phyloP scores from a whole-genome alignment of 805 yeast species.

The Cyberlindnera euphorbiae region DNA sequence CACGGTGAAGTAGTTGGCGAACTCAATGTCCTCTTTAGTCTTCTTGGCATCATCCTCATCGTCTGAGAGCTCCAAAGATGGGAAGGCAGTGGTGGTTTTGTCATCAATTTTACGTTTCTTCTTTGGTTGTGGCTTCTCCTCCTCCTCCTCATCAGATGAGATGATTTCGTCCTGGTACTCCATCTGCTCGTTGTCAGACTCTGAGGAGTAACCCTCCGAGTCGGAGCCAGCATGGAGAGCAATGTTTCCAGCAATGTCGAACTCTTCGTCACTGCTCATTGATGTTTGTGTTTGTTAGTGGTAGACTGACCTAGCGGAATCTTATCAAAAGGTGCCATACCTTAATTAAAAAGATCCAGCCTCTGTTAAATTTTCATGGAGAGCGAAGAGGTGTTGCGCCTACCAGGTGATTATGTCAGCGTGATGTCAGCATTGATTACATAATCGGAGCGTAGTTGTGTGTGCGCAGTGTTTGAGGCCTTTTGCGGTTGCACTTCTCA shows the following conservation, averaged over 20 bases:
- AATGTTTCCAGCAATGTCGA: slow-evolving; percentile 59
- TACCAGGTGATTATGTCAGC: too few species aligned
- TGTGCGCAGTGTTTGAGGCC: too few species aligned
- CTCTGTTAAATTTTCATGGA: too few species aligned
- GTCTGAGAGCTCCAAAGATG: slow-evolving; percentile 49
- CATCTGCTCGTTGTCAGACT: slow-evolving; percentile 21
- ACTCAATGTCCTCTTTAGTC: slow-evolving; percentile 40
- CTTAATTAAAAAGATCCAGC: too few species aligned
- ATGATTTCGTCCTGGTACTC: slow-evolving; percentile 52
- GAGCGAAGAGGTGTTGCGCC: too few species aligned
- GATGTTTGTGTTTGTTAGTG: not conserved
- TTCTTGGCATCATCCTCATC: slow-evolving; percentile 35
- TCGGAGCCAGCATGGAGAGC: slow-evolving; percentile 42
- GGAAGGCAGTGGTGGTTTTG: slow-evolving; percentile 32
- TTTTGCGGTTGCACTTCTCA: too few species aligned
- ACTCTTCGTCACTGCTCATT: slow-evolving; percentile 33
- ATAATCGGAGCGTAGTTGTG: too few species aligned
- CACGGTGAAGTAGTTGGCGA: slow-evolving; percentile 40
- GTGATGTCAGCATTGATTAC: too few species aligned
- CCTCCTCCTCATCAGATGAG: slow-evolving; percentile 45
- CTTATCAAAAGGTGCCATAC: too few species aligned
- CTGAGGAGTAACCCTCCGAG: slow-evolving; percentile 31
- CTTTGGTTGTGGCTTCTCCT: slow-evolving; percentile 22
- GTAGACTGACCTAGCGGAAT: too few species aligned
- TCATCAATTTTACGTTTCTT: slow-evolving; percentile 25